Conservation (phyloP, 1,284 basidiomycete species). For the Marasmius tenuissimus region DNA sequence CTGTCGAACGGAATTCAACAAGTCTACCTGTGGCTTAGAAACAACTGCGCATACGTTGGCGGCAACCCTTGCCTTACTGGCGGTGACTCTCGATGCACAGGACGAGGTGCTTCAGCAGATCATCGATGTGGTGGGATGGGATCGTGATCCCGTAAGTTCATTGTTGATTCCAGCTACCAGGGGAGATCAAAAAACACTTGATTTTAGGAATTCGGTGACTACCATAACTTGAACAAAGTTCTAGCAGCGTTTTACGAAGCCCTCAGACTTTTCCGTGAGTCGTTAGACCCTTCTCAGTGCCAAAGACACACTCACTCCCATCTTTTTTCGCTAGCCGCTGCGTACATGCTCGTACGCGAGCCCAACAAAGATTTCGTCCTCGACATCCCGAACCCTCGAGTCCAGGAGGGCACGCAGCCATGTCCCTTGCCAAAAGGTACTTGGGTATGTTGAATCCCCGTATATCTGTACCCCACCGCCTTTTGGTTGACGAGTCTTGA, state of each 20-base stretch:
- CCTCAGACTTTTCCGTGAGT: slow-evolving; percentile 18
- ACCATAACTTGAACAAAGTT: slow-evolving; percentile 12
- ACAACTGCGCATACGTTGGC: slow-evolving; percentile 17
- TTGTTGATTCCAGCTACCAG: neutral
- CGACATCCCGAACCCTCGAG: slow-evolving; percentile 13
- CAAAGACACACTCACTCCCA: neutral
- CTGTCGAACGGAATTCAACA: neutral
- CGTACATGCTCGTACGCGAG: slow-evolving; percentile 12
- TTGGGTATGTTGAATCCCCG: neutral
- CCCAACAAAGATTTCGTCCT: slow-evolving; percentile 16
- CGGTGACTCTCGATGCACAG: slow-evolving; percentile 19
- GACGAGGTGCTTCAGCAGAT: slow-evolving; percentile 19
- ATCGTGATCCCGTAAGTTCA: slow-evolving; percentile 11
- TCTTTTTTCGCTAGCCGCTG: slow-evolving; percentile 15
- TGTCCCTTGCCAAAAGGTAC: slow-evolving; percentile 4
- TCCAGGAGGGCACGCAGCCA: slow-evolving; percentile 9
- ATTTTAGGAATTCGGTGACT: slow-evolving; percentile 14
- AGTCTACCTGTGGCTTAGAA: slow-evolving; percentile 8
- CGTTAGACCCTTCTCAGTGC: neutral
- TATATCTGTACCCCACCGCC: too few relatives aligned
- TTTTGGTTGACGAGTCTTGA: too few relatives aligned
- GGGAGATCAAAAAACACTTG: neutral
- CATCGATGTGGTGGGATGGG: slow-evolving; percentile 3
- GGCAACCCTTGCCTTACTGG: slow-evolving; percentile 19
- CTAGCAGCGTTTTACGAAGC: slow-evolving; percentile 20